Conservation (phyloP, 768 basidiomycete species). For the Serendipita sp. region DNA sequence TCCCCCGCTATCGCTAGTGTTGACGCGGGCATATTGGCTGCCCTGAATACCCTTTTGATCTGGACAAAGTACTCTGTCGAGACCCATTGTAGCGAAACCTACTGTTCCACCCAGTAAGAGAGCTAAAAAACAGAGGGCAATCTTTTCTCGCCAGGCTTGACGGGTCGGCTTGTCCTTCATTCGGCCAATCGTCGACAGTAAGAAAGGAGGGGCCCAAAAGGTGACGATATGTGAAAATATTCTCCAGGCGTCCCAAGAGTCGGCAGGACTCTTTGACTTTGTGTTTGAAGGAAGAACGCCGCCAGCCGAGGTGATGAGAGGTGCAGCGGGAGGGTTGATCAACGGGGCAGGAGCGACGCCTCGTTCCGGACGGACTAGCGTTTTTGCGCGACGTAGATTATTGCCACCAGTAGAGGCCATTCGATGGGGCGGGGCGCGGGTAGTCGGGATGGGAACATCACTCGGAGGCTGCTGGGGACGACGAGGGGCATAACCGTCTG, state of each 20-base stretch:
- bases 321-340: conserved; percentile 59
- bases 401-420: conserved; percentile 25
- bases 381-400: conserved; percentile 79
- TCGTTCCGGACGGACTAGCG: conserved; percentile 89
- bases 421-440: conserved; percentile 29
- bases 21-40: conserved; percentile 18
- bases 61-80: conserved; percentile 86
- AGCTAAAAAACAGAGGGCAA: conserved; percentile 81
- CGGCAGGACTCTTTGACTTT: conserved; percentile 11
- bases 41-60: conserved; percentile 29
- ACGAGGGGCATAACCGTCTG: background rate
- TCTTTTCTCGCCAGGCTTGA: conserved; percentile 97
- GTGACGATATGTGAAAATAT: conserved; percentile 65
- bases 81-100: conserved; percentile 88
- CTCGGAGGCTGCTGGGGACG: background rate
- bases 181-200: conserved; percentile 59
- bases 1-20: conserved; percentile 39
- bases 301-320: conserved; percentile 23
- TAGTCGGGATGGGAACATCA: conserved; percentile 56
- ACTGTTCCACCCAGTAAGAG: conserved; percentile 56
- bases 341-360: conserved; percentile 86
- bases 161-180: conserved; percentile 59
- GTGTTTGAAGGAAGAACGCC: conserved; percentile 17
- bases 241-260: conserved; percentile 49
- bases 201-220: conserved; percentile 76